Evolutionary conservation across 1,139 yeast species (phyloP), one percentile per base, ranked within the genome.

Genomic region (Saccharomyces pastorianus): DNA sequence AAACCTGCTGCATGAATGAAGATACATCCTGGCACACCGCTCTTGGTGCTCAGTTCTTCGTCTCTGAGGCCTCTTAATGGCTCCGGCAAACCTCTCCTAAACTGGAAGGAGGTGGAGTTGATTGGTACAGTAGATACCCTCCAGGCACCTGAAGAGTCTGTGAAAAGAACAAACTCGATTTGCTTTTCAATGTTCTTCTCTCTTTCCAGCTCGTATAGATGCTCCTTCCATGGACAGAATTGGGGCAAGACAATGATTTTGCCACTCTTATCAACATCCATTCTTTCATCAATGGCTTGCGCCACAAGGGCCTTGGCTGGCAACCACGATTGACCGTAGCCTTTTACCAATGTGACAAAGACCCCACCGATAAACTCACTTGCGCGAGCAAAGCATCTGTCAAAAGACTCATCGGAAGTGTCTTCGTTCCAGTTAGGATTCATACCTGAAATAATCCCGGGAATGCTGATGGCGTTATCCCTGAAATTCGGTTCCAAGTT

Each of bases 1-100:
- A 93, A 93, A 0, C 99, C 99, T 49, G 96, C 88, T 48, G 98
- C 97, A 65, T 93, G 99, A 55, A 95, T 83, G 69, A 93, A 93
- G 32, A 91, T 83, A 68, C 96, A 88, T 3, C 88, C 96, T 23
- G 81, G 83, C 55, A 93, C 80, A 20, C 96, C 96, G 42, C 90
- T 75, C 62, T 79, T 74, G 59, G 83, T 76, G 59, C 87, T 81
- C 64, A 93, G 78, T 48, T 77, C 87, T 34, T 86, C 91, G 68
- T 93, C 99, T 67, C 99, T 82, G 51, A 91, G 75, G 31, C 99
- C 99, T 75, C 99, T 82, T 90, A 96, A 88, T 38, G 82, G 78
- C 70, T 87, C 95, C 26, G 96, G 97, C 59, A 93, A 78, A 25
- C 96, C 88, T 69, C 80, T 79, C 73, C 99, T 82, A 68, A 89